These are phyloP conservation scores for Ilyonectria mors-panacis DNA, from an alignment of 2,329 filamentous ascomycete species.

Conservation along the genomic window DNA sequence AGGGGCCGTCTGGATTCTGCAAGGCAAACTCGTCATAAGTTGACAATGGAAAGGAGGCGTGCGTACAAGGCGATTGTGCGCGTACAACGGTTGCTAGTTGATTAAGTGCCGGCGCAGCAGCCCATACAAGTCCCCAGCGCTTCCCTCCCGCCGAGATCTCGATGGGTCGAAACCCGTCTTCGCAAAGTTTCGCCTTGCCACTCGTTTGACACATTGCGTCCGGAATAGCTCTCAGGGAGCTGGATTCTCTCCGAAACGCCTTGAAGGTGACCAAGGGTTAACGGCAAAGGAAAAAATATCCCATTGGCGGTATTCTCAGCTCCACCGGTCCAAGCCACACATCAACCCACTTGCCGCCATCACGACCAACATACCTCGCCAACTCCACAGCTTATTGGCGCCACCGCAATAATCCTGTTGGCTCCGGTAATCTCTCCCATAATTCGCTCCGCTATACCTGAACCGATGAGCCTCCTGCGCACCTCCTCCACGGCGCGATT, in stretches of 20 bases:
- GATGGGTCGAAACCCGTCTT: background rate
- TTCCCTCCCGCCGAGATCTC: conserved; percentile 2
- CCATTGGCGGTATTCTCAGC: background rate
- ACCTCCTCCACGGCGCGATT: conserved; percentile 38
- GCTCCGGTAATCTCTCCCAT: background rate
- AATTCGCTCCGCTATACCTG: background rate
- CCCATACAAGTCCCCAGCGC: background rate
- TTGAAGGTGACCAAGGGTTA: background rate
- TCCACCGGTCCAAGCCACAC: background rate
- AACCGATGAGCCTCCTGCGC: conserved; percentile 39
- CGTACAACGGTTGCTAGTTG: background rate
- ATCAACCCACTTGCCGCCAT: conserved; percentile 4
- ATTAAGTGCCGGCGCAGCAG: conserved; percentile 1
- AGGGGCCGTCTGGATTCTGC: background rate
- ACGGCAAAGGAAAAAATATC: background rate
- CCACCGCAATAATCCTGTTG: background rate
- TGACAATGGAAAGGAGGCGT: background rate
- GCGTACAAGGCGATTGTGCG: background rate
- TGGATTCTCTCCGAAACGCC: background rate
- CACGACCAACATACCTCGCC: background rate
- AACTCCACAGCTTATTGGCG: background rate
- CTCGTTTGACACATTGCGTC: background rate
- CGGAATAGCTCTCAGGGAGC: background rate
- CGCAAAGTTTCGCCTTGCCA: background rate
- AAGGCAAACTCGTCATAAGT: background rate